Evolutionary conservation across 2,329 filamentous ascomycete species (phyloP).

Genomic region (Colletotrichum truncatum): DNA sequence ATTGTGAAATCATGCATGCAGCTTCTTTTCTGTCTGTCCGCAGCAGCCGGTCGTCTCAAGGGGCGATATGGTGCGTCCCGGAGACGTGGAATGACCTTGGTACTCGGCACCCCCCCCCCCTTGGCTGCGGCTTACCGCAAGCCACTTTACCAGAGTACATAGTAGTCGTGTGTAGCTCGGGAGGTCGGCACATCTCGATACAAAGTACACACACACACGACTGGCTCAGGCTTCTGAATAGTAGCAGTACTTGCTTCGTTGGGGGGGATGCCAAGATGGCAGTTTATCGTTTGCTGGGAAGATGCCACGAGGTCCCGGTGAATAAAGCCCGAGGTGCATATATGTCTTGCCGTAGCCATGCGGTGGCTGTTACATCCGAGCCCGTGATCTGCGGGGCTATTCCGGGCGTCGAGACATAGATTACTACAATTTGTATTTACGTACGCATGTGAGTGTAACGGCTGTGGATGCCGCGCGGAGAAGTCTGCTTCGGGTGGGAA

Average conservation of each 20-base stretch:
- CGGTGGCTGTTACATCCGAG: neutral
- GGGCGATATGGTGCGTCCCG: neutral
- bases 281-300: neutral
- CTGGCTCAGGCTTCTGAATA: neutral
- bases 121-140: neutral
- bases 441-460: too few relatives aligned
- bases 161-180: neutral
- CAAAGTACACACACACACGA: neutral
- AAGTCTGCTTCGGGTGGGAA: too few relatives aligned
- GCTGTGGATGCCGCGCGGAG: too few relatives aligned
- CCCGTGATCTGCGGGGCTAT: neutral
- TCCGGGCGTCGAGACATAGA: neutral
- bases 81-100: neutral
- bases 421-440: neutral
- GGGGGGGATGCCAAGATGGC: neutral
- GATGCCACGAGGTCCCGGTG: conserved; percentile 5
- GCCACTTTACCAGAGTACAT: neutral
- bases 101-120: too few relatives aligned
- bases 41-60: neutral
- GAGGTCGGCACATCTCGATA: neutral
- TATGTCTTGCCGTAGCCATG: neutral
- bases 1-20: neutral
- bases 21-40: too few relatives aligned
- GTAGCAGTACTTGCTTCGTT: too few relatives aligned
- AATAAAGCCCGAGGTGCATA: neutral